These are phyloP conservation scores for Psophocarpus tetragonolobus DNA, from an alignment of 306 rosid species.

Conservation along the genomic window DNA sequence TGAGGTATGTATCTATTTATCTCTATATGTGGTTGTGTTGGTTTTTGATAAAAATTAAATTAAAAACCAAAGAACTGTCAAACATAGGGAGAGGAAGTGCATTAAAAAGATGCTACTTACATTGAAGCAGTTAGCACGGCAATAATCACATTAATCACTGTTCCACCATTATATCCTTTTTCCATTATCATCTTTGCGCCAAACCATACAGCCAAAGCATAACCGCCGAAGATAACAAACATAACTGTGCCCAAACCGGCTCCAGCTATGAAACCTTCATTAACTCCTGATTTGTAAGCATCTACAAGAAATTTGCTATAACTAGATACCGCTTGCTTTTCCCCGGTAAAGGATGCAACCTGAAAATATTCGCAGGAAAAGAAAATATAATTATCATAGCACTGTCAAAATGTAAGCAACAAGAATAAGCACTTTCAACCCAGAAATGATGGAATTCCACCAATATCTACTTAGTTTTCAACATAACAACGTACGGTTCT, in stretches of 20 bases:
- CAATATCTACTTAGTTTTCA: background rate
- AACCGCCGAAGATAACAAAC: slow-evolving; percentile 60
- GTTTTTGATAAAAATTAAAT: background rate
- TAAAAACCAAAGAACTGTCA: background rate
- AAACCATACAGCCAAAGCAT: slow-evolving; percentile 82
- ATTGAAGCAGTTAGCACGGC: slow-evolving; percentile 82
- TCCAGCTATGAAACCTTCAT: slow-evolving; percentile 69
- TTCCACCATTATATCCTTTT: slow-evolving; percentile 80
- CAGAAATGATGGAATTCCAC: background rate
- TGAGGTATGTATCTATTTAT: background rate
- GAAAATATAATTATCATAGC: slow-evolving; percentile 23
- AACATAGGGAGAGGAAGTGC: background rate
- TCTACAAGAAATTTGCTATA: slow-evolving; percentile 59
- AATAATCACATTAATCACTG: slow-evolving; percentile 68
- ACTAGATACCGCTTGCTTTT: slow-evolving; percentile 63
- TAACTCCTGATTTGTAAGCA: slow-evolving; percentile 78
- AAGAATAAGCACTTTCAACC: background rate
- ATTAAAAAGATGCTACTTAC: slow-evolving; percentile 48
- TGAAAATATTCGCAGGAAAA: slow-evolving; percentile 15
- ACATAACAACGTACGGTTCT: slow-evolving; percentile 59
- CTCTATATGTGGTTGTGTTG: background rate
- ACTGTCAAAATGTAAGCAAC: background rate
- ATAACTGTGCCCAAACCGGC: slow-evolving; percentile 60
- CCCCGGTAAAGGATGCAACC: slow-evolving; percentile 93
- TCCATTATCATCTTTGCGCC: slow-evolving; percentile 76